Percentiles rank a stretch among this genome's conserved stretches.
Evolutionary conservation across 768 basidiomycete genomes (phyloP).

Genomic region (Dendrothele bispora): DNA sequence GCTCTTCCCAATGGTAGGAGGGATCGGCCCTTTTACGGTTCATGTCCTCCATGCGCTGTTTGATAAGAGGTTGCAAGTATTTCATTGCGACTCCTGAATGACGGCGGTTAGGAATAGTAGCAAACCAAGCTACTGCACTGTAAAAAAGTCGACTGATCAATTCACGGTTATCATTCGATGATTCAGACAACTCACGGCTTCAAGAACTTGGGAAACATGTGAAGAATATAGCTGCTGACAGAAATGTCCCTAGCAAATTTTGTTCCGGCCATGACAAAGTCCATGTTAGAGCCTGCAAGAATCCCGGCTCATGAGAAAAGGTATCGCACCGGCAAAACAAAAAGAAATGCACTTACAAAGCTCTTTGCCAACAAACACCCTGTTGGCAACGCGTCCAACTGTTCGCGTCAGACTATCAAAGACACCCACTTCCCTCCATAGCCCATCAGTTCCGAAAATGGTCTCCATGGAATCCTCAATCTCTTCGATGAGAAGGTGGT

Average conservation of each 20-base stretch:
- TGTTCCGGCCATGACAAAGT: constrained; percentile 10
- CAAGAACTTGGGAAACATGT: constrained; percentile 15
- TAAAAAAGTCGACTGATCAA: not conserved
- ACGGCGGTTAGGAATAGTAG: constrained; percentile 13
- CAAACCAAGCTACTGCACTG: constrained; percentile 14
- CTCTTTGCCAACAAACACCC: constrained; percentile 14
- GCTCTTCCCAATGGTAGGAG: constrained; percentile 12
- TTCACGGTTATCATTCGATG: no score
- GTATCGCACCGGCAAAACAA: not conserved
- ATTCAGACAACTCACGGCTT: constrained; percentile 6
- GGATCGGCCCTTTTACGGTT: constrained; percentile 8
- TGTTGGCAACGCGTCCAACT: constrained; percentile 11
- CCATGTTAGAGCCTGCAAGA: constrained; percentile 7
- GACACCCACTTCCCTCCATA: constrained; percentile 7
- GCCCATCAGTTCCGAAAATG: constrained; percentile 8
- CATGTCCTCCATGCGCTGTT: constrained; percentile 11
- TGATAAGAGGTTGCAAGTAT: constrained; percentile 10
- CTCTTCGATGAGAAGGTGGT: constrained; percentile 8
- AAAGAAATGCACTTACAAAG: constrained; percentile 4
- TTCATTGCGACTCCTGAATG: constrained; percentile 11
- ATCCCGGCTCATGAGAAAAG: not conserved
- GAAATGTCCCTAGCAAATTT: constrained; percentile 10
- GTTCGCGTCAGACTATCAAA: constrained; percentile 5
- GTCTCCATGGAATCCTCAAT: constrained; percentile 3
- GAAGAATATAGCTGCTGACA: constrained; percentile 13